Evolutionary conservation across 2,329 filamentous ascomycete species (phyloP).

Genomic region (Ophiosphaerella narmari): DNA sequence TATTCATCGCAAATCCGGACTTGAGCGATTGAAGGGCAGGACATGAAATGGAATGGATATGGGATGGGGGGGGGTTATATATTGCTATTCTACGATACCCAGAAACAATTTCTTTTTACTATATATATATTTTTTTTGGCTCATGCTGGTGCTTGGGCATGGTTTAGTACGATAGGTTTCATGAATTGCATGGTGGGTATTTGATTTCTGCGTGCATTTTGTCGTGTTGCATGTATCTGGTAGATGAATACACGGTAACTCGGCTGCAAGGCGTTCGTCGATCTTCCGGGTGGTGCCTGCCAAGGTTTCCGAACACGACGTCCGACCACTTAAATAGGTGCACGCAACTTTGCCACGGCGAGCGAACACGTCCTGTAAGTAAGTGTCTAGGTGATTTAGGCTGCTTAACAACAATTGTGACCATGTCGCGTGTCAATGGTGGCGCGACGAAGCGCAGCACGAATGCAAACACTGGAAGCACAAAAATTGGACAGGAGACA

Average conservation of each 20-base stretch:
- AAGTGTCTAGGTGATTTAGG: neutral
- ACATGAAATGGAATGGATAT: neutral
- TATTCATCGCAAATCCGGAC: slow-evolving; percentile 88
- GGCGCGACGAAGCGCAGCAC: slow-evolving; percentile 22
- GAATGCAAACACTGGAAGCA: slow-evolving; percentile 7
- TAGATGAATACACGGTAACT: too few species aligned
- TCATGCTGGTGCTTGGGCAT: neutral
- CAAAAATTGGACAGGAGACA: slow-evolving; percentile 43
- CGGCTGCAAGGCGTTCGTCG: neutral
- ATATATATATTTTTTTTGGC: neutral
- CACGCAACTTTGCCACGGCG: slow-evolving; percentile 1
- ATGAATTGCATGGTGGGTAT: too few species aligned
- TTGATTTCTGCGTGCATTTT: too few species aligned
- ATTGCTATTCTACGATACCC: slow-evolving; percentile 39
- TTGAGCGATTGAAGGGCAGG: slow-evolving; percentile 51
- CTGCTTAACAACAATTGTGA: slow-evolving; percentile 3
- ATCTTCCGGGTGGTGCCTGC: slow-evolving; percentile 13
- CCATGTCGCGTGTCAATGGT: slow-evolving; percentile 33
- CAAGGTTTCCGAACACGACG: slow-evolving; percentile 6
- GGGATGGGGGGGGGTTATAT: neutral
- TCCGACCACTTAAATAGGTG: neutral
- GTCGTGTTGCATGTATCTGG: too few species aligned
- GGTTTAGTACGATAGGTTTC: neutral
- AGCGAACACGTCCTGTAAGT: slow-evolving; percentile 4
- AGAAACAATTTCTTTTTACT: slow-evolving; percentile 18